phyloP scores from a whole-genome alignment of 805 yeast genomes.

The Danielozyma ontarioensis region DNA sequence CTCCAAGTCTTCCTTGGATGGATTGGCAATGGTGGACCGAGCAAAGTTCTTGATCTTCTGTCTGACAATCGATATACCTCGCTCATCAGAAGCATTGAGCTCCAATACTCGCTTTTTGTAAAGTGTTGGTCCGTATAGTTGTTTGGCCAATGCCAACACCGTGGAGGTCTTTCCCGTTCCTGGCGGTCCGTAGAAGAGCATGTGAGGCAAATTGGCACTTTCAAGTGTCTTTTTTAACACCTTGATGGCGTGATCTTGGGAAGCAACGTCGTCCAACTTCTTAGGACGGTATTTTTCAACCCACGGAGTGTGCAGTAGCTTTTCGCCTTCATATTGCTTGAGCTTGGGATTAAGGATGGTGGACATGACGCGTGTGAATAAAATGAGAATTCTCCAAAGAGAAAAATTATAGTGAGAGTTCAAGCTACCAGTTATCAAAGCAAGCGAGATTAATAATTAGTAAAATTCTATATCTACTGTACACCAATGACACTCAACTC shows the following conservation, averaged over 20 bases:
- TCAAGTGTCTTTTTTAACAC: constrained; percentile 75
- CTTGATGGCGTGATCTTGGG: constrained; percentile 85
- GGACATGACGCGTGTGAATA: neutral
- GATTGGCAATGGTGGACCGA: constrained; percentile 75
- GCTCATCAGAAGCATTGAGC: constrained; percentile 84
- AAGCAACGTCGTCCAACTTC: constrained; percentile 77
- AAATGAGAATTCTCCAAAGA: neutral
- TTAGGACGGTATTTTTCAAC: constrained; percentile 89
- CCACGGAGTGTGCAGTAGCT: constrained; percentile 70
- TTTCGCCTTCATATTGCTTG: constrained; percentile 32
- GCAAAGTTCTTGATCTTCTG: constrained; percentile 86
- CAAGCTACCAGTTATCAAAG: too few species aligned
- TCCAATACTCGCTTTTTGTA: constrained; percentile 71
- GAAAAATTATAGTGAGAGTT: neutral
- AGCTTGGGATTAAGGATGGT: constrained; percentile 4
- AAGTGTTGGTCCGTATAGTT: constrained; percentile 67
- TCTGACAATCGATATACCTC: constrained; percentile 85
- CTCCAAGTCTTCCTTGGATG: constrained; percentile 59
- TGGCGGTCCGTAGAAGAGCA: constrained; percentile 91
- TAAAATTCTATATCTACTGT: constrained; percentile 40
- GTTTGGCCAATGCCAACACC: constrained; percentile 74
- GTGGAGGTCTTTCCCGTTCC: constrained; percentile 94
- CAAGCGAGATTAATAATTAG: too few species aligned
- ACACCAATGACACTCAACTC: constrained; percentile 89
- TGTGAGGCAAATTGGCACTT: constrained; percentile 83